phyloP scores from a whole-genome alignment of 1,284 basidiomycete species.

The Hymenochaete sp. region DNA sequence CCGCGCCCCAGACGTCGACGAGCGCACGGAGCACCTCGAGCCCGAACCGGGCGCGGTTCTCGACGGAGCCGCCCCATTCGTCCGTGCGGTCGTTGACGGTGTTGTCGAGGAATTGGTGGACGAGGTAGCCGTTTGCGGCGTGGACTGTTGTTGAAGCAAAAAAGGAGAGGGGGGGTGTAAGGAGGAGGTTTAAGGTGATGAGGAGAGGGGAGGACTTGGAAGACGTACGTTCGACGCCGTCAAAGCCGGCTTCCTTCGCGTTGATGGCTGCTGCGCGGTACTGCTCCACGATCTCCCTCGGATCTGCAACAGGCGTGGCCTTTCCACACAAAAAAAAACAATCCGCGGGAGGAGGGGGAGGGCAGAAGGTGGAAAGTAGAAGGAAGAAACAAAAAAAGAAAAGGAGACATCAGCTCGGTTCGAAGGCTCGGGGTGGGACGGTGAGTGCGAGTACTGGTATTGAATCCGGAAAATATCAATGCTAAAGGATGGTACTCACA shows the following conservation, averaged over 20 bases:
- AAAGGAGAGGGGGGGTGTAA: background rate
- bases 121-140: slow-evolving; percentile 41
- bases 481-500: slow-evolving; percentile 21
- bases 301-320: slow-evolving; percentile 38
- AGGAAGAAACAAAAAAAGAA: no score
- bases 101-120: slow-evolving; percentile 50
- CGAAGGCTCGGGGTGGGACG: no score
- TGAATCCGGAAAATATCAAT: background rate
- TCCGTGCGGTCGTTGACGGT: slow-evolving; percentile 51
- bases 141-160: slow-evolving; percentile 28
- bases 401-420: no score
- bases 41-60: slow-evolving; percentile 48
- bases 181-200: no score
- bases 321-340: no score
- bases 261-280: slow-evolving; percentile 45
- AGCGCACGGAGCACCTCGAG: slow-evolving; percentile 43
- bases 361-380: no score
- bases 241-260: slow-evolving; percentile 54
- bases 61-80: slow-evolving; percentile 48
- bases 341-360: no score
- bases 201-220: background rate
- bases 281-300: slow-evolving; percentile 32
- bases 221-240: slow-evolving; percentile 47
- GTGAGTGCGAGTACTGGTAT: background rate
- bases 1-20: slow-evolving; percentile 39